phyloP scores from a whole-genome alignment of 176 grass and related monocot species.

The Oryza brachyantha region DNA sequence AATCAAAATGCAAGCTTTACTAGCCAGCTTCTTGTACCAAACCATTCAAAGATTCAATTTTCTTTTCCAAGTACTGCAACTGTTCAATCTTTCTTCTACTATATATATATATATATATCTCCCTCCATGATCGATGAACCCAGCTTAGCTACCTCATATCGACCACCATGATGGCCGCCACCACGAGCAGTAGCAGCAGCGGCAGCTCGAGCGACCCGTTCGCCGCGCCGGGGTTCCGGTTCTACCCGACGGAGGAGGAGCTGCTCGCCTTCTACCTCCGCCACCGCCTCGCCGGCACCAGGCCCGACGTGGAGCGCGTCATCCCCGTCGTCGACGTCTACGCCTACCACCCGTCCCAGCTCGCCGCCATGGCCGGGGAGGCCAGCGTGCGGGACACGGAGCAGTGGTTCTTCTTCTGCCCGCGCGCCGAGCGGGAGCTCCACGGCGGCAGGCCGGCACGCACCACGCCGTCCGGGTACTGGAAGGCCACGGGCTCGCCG shows the following conservation, averaged over 20 bases:
- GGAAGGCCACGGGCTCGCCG: slow-evolving; percentile 65
- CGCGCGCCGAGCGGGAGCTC: slow-evolving; percentile 37
- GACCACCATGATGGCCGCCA: background rate
- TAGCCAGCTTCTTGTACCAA: background rate
- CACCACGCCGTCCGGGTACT: slow-evolving; percentile 58
- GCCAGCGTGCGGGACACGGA: slow-evolving; percentile 35
- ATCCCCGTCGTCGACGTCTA: slow-evolving; percentile 73
- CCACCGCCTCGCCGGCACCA: slow-evolving; percentile 45
- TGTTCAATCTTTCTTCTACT: background rate
- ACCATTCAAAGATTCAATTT: background rate
- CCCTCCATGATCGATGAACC: background rate
- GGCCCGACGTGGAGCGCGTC: slow-evolving; percentile 32
- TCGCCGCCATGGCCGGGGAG: slow-evolving; percentile 45
- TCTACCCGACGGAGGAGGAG: slow-evolving; percentile 84
- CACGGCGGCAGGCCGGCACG: slow-evolving; percentile 43
- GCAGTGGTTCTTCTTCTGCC: slow-evolving; percentile 79
- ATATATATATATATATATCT: background rate
- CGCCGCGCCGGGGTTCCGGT: slow-evolving; percentile 42
- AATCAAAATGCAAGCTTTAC: background rate
- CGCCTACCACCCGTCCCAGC: slow-evolving; percentile 43
- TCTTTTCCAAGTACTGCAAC: too few relatives aligned
- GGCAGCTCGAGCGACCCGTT: background rate
- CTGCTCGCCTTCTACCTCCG: slow-evolving; percentile 61
- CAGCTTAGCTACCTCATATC: background rate
- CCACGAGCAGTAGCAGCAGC: background rate